A percentile compares a stretch with the other conserved stretches of the same genome.
Evolutionary conservation across 1,139 yeast genomes (phyloP).

Genomic region (Kluyveromyces marxianus): DNA sequence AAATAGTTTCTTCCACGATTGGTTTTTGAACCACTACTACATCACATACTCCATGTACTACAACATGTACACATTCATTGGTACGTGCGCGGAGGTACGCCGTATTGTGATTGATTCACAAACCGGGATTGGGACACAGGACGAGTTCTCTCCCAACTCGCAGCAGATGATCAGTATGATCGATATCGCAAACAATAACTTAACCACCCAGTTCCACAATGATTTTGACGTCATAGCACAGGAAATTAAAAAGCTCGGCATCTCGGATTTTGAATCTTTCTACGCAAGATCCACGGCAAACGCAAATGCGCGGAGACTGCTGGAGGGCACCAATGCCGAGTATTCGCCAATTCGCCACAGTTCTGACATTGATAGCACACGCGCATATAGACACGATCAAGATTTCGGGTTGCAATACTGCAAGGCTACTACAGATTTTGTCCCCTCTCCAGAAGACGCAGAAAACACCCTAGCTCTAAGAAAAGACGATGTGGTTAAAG

Average conservation of each 20-base stretch:
- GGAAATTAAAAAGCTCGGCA: background rate
- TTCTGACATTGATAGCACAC: too few relatives aligned
- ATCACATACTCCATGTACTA: constrained; percentile 17
- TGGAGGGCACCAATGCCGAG: too few relatives aligned
- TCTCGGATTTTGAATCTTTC: background rate
- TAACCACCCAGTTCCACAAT: constrained; percentile 1
- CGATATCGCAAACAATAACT: background rate
- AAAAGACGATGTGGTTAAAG: constrained; percentile 9
- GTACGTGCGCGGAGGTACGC: constrained; percentile 16
- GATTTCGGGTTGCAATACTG: background rate
- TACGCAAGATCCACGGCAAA: background rate
- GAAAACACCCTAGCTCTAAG: constrained; percentile 3
- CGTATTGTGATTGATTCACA: constrained; percentile 5
- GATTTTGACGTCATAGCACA: background rate
- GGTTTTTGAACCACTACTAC: constrained; percentile 18
- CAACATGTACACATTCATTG: constrained; percentile 15
- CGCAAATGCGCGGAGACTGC: background rate
- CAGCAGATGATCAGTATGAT: constrained; percentile 1
- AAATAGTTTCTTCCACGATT: constrained; percentile 10
- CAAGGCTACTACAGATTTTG: constrained; percentile 4
- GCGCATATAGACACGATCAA: background rate
- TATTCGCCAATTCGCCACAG: too few relatives aligned
- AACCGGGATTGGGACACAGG: background rate
- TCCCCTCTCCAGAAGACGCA: background rate
- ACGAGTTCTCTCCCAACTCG: constrained; percentile 1